These are phyloP conservation scores for Hygrocybe coccinea DNA, from an alignment of 768 basidiomycete genomes.

Conservation along the genomic window DNA sequence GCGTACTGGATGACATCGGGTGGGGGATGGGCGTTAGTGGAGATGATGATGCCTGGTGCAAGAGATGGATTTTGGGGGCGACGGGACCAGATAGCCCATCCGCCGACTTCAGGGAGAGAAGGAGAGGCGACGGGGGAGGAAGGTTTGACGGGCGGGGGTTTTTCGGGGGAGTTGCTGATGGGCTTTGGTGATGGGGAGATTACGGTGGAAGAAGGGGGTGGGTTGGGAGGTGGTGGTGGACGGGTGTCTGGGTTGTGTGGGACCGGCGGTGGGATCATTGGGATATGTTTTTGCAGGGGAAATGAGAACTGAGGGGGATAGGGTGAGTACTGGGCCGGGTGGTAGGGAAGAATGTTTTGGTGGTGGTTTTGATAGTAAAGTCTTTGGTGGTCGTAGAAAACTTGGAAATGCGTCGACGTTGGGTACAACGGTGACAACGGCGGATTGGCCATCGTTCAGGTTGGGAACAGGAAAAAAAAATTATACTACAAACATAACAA, in stretches of 20 bases:
- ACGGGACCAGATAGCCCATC: conserved; percentile 70
- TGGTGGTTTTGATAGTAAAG: conserved; percentile 11
- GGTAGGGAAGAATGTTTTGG: no score
- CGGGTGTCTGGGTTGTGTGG: no score
- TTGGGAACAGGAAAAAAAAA: no score
- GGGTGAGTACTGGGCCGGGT: no score
- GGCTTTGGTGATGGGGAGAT: neutral
- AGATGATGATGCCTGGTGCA: conserved; percentile 71
- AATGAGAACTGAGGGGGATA: conserved; percentile 31
- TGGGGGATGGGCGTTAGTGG: conserved; percentile 58
- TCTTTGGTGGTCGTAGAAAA: no score
- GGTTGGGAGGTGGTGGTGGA: no score
- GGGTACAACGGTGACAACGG: neutral
- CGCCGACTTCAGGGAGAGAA: conserved; percentile 14
- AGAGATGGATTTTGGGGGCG: conserved; percentile 57
- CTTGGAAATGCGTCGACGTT: neutral
- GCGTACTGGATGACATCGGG: conserved; percentile 52
- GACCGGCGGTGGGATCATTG: conserved; percentile 61
- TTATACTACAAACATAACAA: neutral
- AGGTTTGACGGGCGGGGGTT: no score
- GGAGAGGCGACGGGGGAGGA: conserved; percentile 1
- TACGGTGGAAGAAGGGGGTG: conserved; percentile 38
- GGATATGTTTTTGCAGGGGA: no score
- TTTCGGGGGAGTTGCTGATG: neutral
- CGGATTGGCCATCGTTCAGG: no score